Evolutionary conservation across 192 early-diverging fungal species (phyloP).

Genomic region (Borealophlyctis nickersoniae): DNA sequence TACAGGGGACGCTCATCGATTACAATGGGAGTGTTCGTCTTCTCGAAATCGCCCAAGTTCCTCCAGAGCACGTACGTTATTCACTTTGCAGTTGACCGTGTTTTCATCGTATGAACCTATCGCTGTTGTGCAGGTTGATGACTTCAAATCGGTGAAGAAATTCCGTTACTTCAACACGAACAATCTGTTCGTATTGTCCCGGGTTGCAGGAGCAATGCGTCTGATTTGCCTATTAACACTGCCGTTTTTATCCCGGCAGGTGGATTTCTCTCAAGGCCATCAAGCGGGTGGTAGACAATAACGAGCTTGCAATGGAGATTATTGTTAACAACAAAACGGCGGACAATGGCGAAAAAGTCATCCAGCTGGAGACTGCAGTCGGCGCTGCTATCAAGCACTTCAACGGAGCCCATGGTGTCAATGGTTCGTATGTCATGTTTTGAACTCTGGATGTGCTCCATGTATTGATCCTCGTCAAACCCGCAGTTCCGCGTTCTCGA

Average conservation of each 20-base stretch:
- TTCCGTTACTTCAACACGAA: conserved; percentile 91
- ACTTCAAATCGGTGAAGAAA: conserved; percentile 99
- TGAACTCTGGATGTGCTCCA: no score
- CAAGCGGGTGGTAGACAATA: conserved; percentile 74
- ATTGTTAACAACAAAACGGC: conserved; percentile 97
- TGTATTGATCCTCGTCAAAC: no score
- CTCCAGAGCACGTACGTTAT: conserved; percentile 69
- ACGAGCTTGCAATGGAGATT: conserved; percentile 83
- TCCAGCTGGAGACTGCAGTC: conserved; percentile 98
- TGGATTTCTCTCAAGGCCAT: conserved; percentile 50
- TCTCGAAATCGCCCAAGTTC: conserved; percentile 98
- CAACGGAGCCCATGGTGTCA: conserved; percentile 87
- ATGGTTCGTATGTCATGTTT: no score
- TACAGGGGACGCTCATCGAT: conserved; percentile 97
- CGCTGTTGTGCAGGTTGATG: conserved; percentile 57
- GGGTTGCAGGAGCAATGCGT: no score
- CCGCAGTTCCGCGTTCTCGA: conserved; percentile 94
- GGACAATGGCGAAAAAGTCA: conserved; percentile 85
- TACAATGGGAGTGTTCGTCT: conserved; percentile 92
- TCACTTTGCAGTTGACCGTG: background rate
- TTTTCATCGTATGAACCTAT: background rate
- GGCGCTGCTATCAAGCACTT: conserved; percentile 99
- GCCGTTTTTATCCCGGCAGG: no score
- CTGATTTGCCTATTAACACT: no score
- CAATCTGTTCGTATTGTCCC: no score